These are phyloP conservation scores for Penicillium sp. DNA, from an alignment of 2,329 filamentous ascomycete genomes.

Conservation along the genomic window DNA sequence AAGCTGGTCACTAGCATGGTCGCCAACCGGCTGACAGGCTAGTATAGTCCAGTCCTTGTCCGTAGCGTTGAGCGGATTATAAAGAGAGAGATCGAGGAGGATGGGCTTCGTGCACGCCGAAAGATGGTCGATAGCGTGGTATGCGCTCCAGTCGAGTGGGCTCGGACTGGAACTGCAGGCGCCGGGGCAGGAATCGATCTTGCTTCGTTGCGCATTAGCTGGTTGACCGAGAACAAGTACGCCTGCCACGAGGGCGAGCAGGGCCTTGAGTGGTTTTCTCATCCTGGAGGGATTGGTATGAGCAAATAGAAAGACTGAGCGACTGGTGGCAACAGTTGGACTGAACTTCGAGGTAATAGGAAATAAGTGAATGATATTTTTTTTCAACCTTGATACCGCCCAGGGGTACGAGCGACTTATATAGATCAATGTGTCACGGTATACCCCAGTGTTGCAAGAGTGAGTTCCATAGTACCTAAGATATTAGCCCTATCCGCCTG, in stretches of 20 bases:
- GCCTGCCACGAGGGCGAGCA: not conserved
- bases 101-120: not conserved
- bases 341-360: too few relatives aligned
- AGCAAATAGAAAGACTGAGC: too few relatives aligned
- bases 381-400: too few relatives aligned
- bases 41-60: not conserved
- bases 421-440: too few relatives aligned
- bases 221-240: not conserved
- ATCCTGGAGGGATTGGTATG: not conserved
- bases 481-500: too few relatives aligned
- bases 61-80: not conserved
- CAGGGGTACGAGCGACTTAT: too few relatives aligned
- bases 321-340: too few relatives aligned
- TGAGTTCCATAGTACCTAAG: too few relatives aligned
- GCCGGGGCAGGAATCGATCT: not conserved
- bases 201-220: not conserved
- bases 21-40: not conserved
- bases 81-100: slow-evolving; percentile 1
- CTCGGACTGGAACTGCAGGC: not conserved
- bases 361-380: too few relatives aligned
- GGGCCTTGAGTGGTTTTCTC: not conserved
- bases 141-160: not conserved
- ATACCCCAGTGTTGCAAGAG: too few relatives aligned
- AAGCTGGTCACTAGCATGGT: not conserved
- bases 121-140: not conserved